phyloP scores from a whole-genome alignment of 805 yeast species.

The Lachancea kluyveri region DNA sequence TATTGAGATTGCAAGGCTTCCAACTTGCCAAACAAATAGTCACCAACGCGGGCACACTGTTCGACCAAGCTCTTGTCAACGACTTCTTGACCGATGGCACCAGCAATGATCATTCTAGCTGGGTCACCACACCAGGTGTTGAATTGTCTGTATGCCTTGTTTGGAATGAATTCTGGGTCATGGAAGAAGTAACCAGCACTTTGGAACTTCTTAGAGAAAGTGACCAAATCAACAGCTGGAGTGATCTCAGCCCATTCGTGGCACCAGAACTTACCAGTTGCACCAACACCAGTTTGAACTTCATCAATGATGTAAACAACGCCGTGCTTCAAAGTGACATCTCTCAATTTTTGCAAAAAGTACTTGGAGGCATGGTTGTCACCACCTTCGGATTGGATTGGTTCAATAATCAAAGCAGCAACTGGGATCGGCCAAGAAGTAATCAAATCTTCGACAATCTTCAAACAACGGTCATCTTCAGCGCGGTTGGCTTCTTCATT shows the following conservation, averaged over 20 bases:
- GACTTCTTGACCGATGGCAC: slow-evolving; percentile 52
- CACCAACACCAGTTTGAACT: slow-evolving; percentile 73
- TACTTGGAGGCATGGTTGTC: slow-evolving; percentile 62
- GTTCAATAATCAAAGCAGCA: slow-evolving; percentile 87
- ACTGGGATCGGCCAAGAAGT: slow-evolving; percentile 66
- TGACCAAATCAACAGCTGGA: slow-evolving; percentile 61
- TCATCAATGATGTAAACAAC: slow-evolving; percentile 62
- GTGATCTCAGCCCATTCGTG: slow-evolving; percentile 62
- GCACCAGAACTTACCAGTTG: slow-evolving; percentile 68
- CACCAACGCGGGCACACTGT: slow-evolving; percentile 47
- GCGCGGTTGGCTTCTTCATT: slow-evolving; percentile 54
- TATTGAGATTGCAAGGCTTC: slow-evolving; percentile 31
- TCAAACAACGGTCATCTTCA: slow-evolving; percentile 80
- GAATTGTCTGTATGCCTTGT: slow-evolving; percentile 60
- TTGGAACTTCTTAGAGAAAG: slow-evolving; percentile 68
- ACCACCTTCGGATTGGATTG: slow-evolving; percentile 76
- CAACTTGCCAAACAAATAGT: slow-evolving; percentile 43
- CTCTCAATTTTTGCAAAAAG: slow-evolving; percentile 59
- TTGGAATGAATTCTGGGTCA: slow-evolving; percentile 53
- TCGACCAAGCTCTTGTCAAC: slow-evolving; percentile 42
- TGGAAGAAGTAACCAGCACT: slow-evolving; percentile 66
- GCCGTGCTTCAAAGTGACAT: slow-evolving; percentile 49
- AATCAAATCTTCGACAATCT: slow-evolving; percentile 65
- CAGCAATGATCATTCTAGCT: slow-evolving; percentile 58
- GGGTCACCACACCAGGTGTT: slow-evolving; percentile 81